Base-by-base conservation (phyloP, 306 rosid genomes). In the Gleditsia sinensis region DNA sequence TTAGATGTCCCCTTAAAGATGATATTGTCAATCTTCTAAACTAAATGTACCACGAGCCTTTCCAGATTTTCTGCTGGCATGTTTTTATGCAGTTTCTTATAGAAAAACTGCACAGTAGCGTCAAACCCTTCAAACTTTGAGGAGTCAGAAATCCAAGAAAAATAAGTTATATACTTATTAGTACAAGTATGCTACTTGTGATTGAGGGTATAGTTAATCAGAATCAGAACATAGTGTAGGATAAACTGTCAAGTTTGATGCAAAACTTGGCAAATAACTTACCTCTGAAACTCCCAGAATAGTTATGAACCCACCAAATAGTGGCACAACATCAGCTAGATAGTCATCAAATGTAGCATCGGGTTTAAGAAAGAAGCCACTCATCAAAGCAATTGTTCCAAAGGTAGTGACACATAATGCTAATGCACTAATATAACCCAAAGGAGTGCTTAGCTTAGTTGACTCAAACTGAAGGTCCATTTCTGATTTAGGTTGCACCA, bases 241-340 rank as follows among this genome's bases (percentile, higher is more conserved):
- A 83, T 74, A 42, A 65, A 64, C 30, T 9, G 16, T 2, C 57
- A 2, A 25, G 49, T 56, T 42, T 48, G 45, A 28, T 37, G 34
- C 58, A 65, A 61, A 61, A 32, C 14, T 33, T 4, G 6, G 33
- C 20, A 76, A 42, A 20, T 6, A 34, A 55, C 80, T 49, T 79
- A 91, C 98, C 98, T 94, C 98, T n/a, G 97, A 94, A 75, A 91
- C 97, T 79, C 91, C 97, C 30, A 94, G 86, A 60, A 94, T 94
- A 28, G 84, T 79, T 71, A 88, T 36, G 80, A 94, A 89, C 55
- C 98, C 98, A 49, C 91, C 94, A 76, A 94, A 94, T 36, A 91
- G 92, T 60, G 97, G 98, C 64, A 83, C 92, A 60, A 88, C 92
- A 78, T 94, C 4, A 33, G 98, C 87, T 75, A 91, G 28, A 61